These are phyloP conservation scores for Psidium friedrichsthalianum DNA, from an alignment of 345 rosid species.

Conservation along the genomic window DNA sequence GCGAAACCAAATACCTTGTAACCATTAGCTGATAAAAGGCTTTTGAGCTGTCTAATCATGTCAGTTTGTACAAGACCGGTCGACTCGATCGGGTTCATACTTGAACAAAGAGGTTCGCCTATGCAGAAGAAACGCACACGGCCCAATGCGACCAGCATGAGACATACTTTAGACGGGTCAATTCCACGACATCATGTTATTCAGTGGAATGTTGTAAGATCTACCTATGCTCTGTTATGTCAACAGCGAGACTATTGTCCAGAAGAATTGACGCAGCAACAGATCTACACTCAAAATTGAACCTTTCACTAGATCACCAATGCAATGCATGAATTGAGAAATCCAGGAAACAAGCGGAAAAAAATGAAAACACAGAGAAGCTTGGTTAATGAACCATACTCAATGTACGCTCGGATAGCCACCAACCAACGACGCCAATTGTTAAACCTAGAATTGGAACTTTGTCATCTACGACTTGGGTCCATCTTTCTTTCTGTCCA, in stretches of 20 bases:
- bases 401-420: not conserved
- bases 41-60: not conserved
- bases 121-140: not conserved
- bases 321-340: not conserved
- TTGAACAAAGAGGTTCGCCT: not conserved
- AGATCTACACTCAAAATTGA: not conserved
- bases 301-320: not conserved
- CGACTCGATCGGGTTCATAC: not conserved
- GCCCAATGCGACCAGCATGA: not conserved
- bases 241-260: not conserved
- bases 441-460: not conserved
- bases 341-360: not conserved
- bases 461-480: not conserved
- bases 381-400: not conserved
- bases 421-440: not conserved
- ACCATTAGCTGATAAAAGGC: not conserved
- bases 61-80: not conserved
- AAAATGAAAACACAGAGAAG: not conserved
- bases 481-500: not conserved
- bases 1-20: not conserved
- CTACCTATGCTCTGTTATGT: not conserved
- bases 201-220: not conserved
- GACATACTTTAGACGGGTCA: not conserved
- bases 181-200: not conserved
- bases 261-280: not conserved